Evolutionary conservation across 371 early-diverging fungal species (phyloP).

Genomic region (Mortierella polycephala): DNA sequence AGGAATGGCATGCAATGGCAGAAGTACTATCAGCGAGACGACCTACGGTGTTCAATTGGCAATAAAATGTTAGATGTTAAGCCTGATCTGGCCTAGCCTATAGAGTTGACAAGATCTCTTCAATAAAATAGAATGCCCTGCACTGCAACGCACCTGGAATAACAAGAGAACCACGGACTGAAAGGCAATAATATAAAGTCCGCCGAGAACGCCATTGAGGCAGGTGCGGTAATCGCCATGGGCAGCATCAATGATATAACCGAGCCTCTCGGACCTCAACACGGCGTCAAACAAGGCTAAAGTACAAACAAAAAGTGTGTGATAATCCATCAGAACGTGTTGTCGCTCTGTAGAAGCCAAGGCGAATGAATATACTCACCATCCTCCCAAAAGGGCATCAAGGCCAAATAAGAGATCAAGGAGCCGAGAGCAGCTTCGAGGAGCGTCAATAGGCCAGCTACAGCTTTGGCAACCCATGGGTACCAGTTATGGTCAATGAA

Average conservation of each 20-base stretch:
- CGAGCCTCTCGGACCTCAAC: slow-evolving; percentile 37
- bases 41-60: slow-evolving; percentile 40
- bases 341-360: not conserved
- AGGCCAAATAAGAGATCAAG: slow-evolving; percentile 36
- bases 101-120: too few species aligned
- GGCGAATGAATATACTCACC: slow-evolving; percentile 11
- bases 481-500: slow-evolving; percentile 35
- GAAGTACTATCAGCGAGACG: slow-evolving; percentile 64
- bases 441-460: slow-evolving; percentile 21
- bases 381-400: slow-evolving; percentile 54
- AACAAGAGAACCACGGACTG: slow-evolving; percentile 45
- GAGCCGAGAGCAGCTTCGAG: slow-evolving; percentile 51
- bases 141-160: slow-evolving; percentile 26
- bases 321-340: not conserved
- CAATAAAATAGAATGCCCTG: too few species aligned
- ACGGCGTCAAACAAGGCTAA: slow-evolving; percentile 51
- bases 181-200: slow-evolving; percentile 43
- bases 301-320: not conserved
- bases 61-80: too few species aligned
- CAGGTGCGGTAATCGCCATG: slow-evolving; percentile 52
- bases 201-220: slow-evolving; percentile 32
- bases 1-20: slow-evolving; percentile 74
- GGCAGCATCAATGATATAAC: slow-evolving; percentile 43
- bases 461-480: slow-evolving; percentile 29
- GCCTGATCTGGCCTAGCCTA: too few species aligned